These are phyloP conservation scores for Carex littledalei DNA, from an alignment of 176 grass and related monocot genomes.

Conservation along the genomic window DNA sequence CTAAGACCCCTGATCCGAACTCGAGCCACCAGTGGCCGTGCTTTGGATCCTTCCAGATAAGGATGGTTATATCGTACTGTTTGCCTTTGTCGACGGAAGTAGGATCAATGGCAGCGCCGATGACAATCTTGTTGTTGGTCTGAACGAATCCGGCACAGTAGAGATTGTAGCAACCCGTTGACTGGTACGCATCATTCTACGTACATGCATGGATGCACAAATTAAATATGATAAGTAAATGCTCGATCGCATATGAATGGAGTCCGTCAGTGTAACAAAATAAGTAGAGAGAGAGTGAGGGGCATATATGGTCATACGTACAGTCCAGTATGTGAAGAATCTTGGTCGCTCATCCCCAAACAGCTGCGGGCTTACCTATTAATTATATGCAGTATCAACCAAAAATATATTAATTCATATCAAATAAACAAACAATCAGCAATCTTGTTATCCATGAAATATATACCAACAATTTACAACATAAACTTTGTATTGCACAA, in stretches of 20 bases:
- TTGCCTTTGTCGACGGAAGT: slow-evolving; percentile 50
- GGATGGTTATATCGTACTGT: slow-evolving; percentile 67
- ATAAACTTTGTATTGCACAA: too few relatives aligned
- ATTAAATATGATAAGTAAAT: not conserved
- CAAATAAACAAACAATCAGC: too few relatives aligned
- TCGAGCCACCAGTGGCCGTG: slow-evolving; percentile 85
- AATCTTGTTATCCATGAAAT: too few relatives aligned
- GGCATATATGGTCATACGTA: slow-evolving; percentile 17
- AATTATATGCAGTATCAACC: too few relatives aligned
- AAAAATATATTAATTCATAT: too few relatives aligned
- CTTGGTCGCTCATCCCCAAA: slow-evolving; percentile 71
- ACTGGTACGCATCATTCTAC: slow-evolving; percentile 75
- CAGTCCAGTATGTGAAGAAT: slow-evolving; percentile 95
- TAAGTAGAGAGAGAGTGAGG: not conserved
- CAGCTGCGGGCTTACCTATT: slow-evolving; percentile 68
- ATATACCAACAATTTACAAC: too few relatives aligned
- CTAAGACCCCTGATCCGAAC: slow-evolving; percentile 55
- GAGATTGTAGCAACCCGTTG: slow-evolving; percentile 89
- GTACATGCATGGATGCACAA: too few relatives aligned
- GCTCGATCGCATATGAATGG: too few relatives aligned
- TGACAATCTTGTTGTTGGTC: slow-evolving; percentile 74
- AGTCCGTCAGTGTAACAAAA: not conserved
- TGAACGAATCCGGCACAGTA: slow-evolving; percentile 71
- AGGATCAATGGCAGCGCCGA: slow-evolving; percentile 63
- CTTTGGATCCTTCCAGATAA: slow-evolving; percentile 83